Evolutionary conservation across 2,329 filamentous ascomycete species (phyloP), one percentile per base, ranked within the genome.

Genomic region (Pseudopithomyces chartarum): DNA sequence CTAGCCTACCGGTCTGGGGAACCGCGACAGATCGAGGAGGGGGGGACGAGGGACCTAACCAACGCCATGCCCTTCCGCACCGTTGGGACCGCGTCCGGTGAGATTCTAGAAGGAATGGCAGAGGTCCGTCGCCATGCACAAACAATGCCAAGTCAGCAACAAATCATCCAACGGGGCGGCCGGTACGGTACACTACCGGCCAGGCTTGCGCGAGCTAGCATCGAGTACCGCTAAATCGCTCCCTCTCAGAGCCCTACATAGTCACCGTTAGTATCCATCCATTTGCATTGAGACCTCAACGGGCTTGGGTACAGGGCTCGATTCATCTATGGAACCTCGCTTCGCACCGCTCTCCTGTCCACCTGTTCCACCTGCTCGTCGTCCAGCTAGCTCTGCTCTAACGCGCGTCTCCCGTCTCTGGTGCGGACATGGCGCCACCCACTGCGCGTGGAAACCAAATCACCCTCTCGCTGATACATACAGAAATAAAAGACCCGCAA

Each of bases 251-350:
- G 34, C 11, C 36, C 38, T 20, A 12, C 26, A 4, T 34, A 5
- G 36, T 32, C 39, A 51, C 34, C 19, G 40, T 42, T 45, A 45
- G 19, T 10, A 23, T 11, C 40, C 15, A 26, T n/a, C n/a, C 20
- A 34, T n/a, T 36, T 29, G 12, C 36, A 38, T 13, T 3, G 22
- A 29, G 23, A 47, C 15, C 29, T 17, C 29, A 44, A 17, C 29
- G 20, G 32, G 20, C 38, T 51, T 54, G 49, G 52, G 54, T 56
- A 57, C 51, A 53, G 44, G 22, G 32, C 50, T 57, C 54, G 45
- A 59, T 59, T 62, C 59, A 52, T 62, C 54, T 62, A 62, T 56
- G 59, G 48, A 29, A 42, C 34, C 40, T 23, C 17, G 19, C 40
- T 45, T 19, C 19, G 19, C 49, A 10, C 10, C 36, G 6, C 26